Base-by-base conservation (phyloP, 768 basidiomycete genomes). In the Clavulina sp. region DNA sequence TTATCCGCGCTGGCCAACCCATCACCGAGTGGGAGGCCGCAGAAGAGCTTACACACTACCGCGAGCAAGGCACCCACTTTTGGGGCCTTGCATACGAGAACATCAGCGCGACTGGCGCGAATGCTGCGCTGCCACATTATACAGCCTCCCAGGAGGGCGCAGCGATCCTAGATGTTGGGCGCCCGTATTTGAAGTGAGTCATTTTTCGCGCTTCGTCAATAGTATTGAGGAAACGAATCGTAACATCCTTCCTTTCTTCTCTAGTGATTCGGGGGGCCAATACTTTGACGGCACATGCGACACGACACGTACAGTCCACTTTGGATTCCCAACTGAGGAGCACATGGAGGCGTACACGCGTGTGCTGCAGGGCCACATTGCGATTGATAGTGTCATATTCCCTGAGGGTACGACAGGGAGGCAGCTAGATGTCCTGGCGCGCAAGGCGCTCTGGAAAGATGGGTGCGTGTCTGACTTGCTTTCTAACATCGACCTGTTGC, bases 341-440 rank as follows among this genome's bases (percentile, higher is more conserved):
- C 80, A 87, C 62, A 81, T 77, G 62, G 83, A 91, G 57, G 89
- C 93, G 1, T 99, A 80, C 65, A 99, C 95, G 29, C 73, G 89
- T 43, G 95, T 97, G 40, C 64, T 99, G 52, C 95, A 99, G 66
- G 93, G 92, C 5, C 95, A 99, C 80, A 93, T 97, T 57, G 87
- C 87, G 24, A 85, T 96, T 59, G 88, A 92, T 65, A 76, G 72
- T 56, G 82, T 84, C 3, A 72, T 89, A 28, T 99, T 93, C 69
- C 95, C 93, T 19, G 78, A 81, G 64, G 88, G 87, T 3, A 92
- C 87, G 3, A 78, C 82, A 2, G 89, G 92, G 1, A 68, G 70
- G 36, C 78, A 84, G 64, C 68, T 95, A 41, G 87, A 92, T 62
- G 86, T 88, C 49, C 72, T 95, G 29, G 89, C 91, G n/a, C 77